A percentile compares a stretch with the other conserved stretches of the same genome.
Conservation (phyloP, 2,329 filamentous ascomycete species). For the Sporothrix sp. region DNA sequence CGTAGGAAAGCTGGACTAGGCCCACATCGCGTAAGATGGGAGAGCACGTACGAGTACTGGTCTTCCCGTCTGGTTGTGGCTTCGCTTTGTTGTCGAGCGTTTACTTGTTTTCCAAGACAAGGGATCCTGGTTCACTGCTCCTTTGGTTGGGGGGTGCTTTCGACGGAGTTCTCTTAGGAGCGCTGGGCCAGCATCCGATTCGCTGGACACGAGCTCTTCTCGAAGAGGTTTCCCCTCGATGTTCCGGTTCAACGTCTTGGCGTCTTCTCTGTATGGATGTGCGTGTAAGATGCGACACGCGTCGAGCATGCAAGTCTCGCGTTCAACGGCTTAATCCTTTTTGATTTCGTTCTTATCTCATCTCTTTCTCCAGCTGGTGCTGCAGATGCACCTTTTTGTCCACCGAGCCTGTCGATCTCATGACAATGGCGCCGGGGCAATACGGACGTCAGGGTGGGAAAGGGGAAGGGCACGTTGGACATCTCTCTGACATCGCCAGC, state of each 20-base stretch:
- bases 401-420: neutral
- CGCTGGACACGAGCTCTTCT: neutral
- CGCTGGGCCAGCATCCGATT: neutral
- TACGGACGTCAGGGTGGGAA: neutral
- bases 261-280: too few relatives aligned
- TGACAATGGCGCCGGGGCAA: neutral
- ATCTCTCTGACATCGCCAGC: neutral
- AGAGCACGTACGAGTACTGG: too few relatives aligned
- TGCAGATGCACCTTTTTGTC: neutral
- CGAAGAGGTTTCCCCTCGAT: too few relatives aligned
- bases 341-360: neutral
- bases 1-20: too few relatives aligned
- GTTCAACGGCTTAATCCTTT: too few relatives aligned
- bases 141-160: neutral
- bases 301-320: too few relatives aligned
- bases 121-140: neutral
- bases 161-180: neutral
- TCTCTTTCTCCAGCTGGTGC: neutral
- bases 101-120: neutral
- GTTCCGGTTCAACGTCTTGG: neutral
- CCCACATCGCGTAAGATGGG: too few relatives aligned
- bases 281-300: too few relatives aligned
- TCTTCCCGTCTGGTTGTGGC: too few relatives aligned
- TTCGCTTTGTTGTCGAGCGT: neutral
- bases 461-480: neutral